phyloP scores from a whole-genome alignment of 2,329 filamentous ascomycete species.

The Hortaea werneckii region DNA sequence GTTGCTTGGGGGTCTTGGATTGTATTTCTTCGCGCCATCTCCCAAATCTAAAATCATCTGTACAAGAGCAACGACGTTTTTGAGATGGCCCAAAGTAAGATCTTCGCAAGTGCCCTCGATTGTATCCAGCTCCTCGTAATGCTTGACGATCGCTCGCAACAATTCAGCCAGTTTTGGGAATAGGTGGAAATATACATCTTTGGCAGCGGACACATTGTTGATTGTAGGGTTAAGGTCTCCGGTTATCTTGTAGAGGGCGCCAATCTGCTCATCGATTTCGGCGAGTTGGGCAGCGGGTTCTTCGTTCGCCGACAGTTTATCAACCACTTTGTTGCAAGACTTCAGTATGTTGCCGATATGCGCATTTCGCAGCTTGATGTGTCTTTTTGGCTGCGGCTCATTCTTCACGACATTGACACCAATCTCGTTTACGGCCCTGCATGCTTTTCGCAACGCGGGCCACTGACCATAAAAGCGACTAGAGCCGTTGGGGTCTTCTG shows the following conservation, averaged over 20 bases:
- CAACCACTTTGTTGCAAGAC: conserved; percentile 1
- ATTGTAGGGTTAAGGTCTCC: conserved; percentile 4
- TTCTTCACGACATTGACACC: conserved; percentile 1
- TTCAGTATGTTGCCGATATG: conserved; percentile 1
- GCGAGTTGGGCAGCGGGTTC: conserved; percentile 2
- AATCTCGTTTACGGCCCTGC: conserved; percentile 1
- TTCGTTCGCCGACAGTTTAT: neutral
- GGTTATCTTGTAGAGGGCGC: conserved; percentile 4
- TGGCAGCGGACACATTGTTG: conserved; percentile 4
- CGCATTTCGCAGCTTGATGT: conserved; percentile 2
- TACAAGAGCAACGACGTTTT: conserved; percentile 9
- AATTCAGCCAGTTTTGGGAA: conserved; percentile 17
- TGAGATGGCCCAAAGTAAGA: conserved; percentile 11
- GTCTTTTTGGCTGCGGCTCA: neutral
- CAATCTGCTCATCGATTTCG: conserved; percentile 2
- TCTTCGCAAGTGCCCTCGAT: neutral
- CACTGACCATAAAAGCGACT: conserved; percentile 5
- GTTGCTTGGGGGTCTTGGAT: conserved; percentile 4
- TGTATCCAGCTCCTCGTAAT: conserved; percentile 11
- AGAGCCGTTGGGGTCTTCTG: too few relatives aligned
- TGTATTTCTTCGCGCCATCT: conserved; percentile 9
- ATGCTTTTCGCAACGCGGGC: conserved; percentile 1
- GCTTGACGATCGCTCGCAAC: conserved; percentile 7
- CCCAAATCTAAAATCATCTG: conserved; percentile 10
- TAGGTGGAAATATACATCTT: conserved; percentile 19